Evolutionary conservation across 2,329 filamentous ascomycete genomes (phyloP), one percentile per base, ranked within the genome.

Genomic region (Cadophora malorum): DNA sequence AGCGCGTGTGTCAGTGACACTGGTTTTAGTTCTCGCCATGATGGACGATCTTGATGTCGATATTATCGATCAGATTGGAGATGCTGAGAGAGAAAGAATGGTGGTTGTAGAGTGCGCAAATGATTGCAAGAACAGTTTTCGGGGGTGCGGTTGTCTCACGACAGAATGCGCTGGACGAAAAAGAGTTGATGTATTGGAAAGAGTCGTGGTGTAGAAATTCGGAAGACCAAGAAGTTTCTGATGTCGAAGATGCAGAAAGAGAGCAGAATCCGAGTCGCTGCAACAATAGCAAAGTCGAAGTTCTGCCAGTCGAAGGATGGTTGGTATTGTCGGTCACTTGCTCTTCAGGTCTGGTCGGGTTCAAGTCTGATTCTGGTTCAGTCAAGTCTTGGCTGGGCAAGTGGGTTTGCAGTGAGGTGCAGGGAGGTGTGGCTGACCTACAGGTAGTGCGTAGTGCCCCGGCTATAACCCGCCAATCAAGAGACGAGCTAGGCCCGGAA

Each of bases 41-140:
- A 67, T 68, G 52, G 53, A 65, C 38, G 62, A 52, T 45, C 16
- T 60, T 9, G 14, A 55, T 31, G n/a, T 1, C 1, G 59, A 64
- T 33, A 65, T 61, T 68, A n/a, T 60, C 41, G 49, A 49, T 63
- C 38, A 60, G 28, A 60, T 47, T 56, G 25, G 16, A 33, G 35
- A 58, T 67, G 25, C 23, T 55, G 65, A 62, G 41, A 65, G 52
- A 67, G 64, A 49, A 53, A 66, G 35, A 59, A 69, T 60, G 62
- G 58, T 28, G 41, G 50, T 65, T 53, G 53, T 64, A 21, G 50
- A 10, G 52, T 35, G 61, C 60, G 50, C 58, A 68, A 62, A 52
- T 56, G 61, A 67, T 60, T 65, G 66, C 55, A 65, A 66, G 68
- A 67, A 59, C 50, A 69, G 47, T 67, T 67, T 65, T 69, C 65